Base-by-base conservation (phyloP, 2,329 filamentous ascomycete genomes). In the Botrytis pseudocinerea region DNA sequence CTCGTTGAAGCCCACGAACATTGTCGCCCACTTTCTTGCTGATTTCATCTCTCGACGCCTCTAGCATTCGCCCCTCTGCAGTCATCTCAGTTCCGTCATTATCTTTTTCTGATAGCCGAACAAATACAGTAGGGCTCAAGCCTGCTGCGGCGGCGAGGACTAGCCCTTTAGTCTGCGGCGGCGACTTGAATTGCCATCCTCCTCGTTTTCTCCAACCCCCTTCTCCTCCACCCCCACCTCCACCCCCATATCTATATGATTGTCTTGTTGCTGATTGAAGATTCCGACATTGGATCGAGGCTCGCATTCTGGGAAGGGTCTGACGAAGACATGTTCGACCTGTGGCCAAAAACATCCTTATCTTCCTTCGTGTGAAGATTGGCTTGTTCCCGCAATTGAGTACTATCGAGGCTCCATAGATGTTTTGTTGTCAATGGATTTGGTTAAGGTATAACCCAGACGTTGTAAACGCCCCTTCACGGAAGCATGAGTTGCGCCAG, bases 61-160 rank as follows among this genome's bases (percentile, higher is more conserved):
- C 89, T 22, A 98, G 87, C 95, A 98, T 98, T 76, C 93, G 92
- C 82, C 88, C 88, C 83, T 98, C 95, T 40, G 89, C 89, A 4
- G 95, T 97, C 79, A 92, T 82, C 71, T 87, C 83, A 57, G 92
- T 85, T 75, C 82, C 84, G 54, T 77, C 81, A 75, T 88, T 86
- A 60, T 89, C 85, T 74, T 85, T 81, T 77, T 90, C 86, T 6
- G 88, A 87, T 10, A 90, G 81, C 77, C 87, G 83, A 61, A 91
- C 83, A 79, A 91, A 91, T 1, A 85, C 85, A 0, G 85, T 85
- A 0, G 89, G 87, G 12, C 85, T 88, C 16, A 91, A 81, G 18
- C 75, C 73, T 22, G 73, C 75, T n/a, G 77, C 76, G 25, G 78
- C 74, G 65, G 77, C 77, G 22, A 78, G 65, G 18, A 81, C 14